Conservation (phyloP, 2,329 filamentous ascomycete genomes). For the Cercospora sp. region DNA sequence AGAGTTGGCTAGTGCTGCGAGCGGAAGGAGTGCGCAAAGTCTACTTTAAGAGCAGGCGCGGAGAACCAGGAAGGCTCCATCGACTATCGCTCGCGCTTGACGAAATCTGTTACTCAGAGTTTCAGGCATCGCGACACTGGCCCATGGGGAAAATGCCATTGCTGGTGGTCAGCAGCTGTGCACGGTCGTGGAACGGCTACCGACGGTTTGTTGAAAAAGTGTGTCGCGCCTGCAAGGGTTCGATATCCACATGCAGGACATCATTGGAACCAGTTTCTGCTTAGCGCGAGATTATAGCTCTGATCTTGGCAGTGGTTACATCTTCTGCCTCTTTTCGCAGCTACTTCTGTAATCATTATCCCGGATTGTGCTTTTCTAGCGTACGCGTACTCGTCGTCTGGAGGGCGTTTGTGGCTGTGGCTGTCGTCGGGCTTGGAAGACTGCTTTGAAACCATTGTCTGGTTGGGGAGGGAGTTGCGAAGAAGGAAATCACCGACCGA, state of each 20-base stretch:
- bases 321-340: neutral
- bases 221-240: neutral
- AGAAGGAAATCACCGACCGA: neutral
- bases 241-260: constrained; percentile 5
- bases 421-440: neutral
- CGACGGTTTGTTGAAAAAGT: constrained; percentile 8
- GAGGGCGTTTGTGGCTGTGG: neutral
- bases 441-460: neutral
- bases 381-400: neutral
- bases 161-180: constrained; percentile 5
- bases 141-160: constrained; percentile 17
- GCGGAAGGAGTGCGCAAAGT: constrained; percentile 5
- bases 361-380: neutral
- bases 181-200: constrained; percentile 11
- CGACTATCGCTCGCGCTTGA: neutral
- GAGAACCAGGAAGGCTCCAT: neutral
- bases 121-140: neutral
- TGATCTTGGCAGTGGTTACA: neutral
- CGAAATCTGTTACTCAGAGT: constrained; percentile 12
- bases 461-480: neutral
- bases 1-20: constrained; percentile 12
- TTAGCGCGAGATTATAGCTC: neutral
- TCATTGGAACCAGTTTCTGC: neutral
- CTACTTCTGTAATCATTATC: neutral
- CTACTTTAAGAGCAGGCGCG: constrained; percentile 2